Conservation (phyloP, 2,329 filamentous ascomycete genomes). For the Chrysosporium queenslandicum region DNA sequence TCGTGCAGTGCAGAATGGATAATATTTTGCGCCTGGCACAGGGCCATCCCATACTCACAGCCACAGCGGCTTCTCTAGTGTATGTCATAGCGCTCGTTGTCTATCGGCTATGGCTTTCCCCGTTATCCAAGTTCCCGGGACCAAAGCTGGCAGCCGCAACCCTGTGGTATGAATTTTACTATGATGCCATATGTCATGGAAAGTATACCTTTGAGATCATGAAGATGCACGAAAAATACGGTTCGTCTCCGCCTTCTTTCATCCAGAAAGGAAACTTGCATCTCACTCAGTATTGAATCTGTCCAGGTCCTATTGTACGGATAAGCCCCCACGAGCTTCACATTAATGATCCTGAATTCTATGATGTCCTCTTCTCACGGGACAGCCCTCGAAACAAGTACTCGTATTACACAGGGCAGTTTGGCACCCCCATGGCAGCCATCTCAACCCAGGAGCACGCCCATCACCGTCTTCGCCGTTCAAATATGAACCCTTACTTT, state of each 20-base stretch:
- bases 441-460: constrained; percentile 22
- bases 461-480: constrained; percentile 21
- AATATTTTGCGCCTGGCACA: neutral
- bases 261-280: neutral
- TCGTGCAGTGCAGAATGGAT: neutral
- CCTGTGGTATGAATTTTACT: constrained; percentile 22
- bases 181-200: constrained; percentile 20
- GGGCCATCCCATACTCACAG: constrained; percentile 2
- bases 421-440: constrained; percentile 22
- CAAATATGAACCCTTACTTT: constrained; percentile 23
- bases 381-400: constrained; percentile 19
- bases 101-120: constrained; percentile 20
- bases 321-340: constrained; percentile 28
- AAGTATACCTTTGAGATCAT: constrained; percentile 24
- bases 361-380: constrained; percentile 18
- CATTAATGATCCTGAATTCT: constrained; percentile 23
- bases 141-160: constrained; percentile 20
- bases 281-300: neutral
- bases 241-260: constrained; percentile 12
- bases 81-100: constrained; percentile 9
- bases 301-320: constrained; percentile 28
- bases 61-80: neutral
- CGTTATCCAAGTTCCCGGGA: constrained; percentile 21
- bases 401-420: constrained; percentile 18
- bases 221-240: constrained; percentile 26